These are phyloP conservation scores for Citrus reticulata DNA, from an alignment of 345 rosid genomes.

Conservation along the genomic window DNA sequence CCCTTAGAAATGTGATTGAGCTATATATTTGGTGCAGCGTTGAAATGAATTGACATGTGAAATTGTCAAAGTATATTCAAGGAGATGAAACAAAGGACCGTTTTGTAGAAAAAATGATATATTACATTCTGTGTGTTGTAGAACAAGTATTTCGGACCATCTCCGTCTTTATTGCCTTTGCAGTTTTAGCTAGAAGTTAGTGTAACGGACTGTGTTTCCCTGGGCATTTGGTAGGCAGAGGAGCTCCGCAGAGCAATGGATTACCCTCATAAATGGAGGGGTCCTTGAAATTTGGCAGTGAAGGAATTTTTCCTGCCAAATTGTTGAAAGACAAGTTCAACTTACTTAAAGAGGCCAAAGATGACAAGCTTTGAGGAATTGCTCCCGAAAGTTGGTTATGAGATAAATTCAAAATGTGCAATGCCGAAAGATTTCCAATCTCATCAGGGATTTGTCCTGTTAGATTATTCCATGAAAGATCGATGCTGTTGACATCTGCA, in stretches of 20 bases:
- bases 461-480: slow-evolving; percentile 40
- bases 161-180: too few species aligned
- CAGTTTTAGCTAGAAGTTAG: not conserved
- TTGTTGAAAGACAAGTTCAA: slow-evolving; percentile 51
- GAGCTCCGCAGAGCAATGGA: slow-evolving; percentile 43
- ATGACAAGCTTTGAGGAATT: slow-evolving; percentile 41
- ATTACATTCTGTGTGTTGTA: not conserved
- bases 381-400: slow-evolving; percentile 42
- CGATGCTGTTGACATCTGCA: slow-evolving; percentile 24
- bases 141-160: too few species aligned
- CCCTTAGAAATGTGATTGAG: not conserved
- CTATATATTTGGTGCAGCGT: not conserved
- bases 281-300: slow-evolving; percentile 30
- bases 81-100: not conserved
- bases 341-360: slow-evolving; percentile 26
- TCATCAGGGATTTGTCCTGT: slow-evolving; percentile 36
- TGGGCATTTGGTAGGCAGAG: slow-evolving; percentile 38
- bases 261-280: slow-evolving; percentile 42
- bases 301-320: slow-evolving; percentile 46
- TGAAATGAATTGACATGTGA: not conserved
- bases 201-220: not conserved
- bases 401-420: slow-evolving; percentile 36
- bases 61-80: too few species aligned
- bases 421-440: slow-evolving; percentile 20
- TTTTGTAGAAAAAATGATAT: too few species aligned